Percentiles rank a stretch among this genome's conserved stretches.
Evolutionary conservation across 2,329 filamentous ascomycete genomes (phyloP).

Genomic region (Colletotrichum karsti): DNA sequence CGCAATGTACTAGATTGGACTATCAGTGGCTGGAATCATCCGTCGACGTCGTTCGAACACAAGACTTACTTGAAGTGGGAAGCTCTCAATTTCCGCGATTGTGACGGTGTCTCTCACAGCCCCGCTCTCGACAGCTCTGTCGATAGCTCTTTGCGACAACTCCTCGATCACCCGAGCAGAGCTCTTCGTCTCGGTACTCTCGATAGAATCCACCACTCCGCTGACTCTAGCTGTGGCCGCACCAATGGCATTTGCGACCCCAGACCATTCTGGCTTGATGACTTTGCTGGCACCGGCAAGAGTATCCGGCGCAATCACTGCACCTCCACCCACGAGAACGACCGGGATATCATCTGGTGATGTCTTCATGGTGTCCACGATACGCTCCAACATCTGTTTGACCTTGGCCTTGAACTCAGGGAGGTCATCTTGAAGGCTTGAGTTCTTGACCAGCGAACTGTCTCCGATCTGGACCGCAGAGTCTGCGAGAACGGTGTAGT

Average conservation of each 20-base stretch:
- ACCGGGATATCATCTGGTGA: constrained; percentile 66
- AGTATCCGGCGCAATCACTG: constrained; percentile 42
- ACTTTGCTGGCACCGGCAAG: constrained; percentile 64
- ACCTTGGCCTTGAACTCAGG: neutral
- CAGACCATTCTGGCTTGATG: constrained; percentile 63
- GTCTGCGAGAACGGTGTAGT: neutral
- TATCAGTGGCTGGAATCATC: fast-evolving
- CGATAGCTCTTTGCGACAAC: neutral
- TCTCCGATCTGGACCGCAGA: neutral
- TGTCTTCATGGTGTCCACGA: constrained; percentile 62
- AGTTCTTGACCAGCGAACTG: neutral
- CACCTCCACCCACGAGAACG: constrained; percentile 67
- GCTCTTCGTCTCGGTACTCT: constrained; percentile 37
- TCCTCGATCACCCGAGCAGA: neutral
- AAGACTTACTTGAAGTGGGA: neutral
- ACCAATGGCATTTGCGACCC: constrained; percentile 71
- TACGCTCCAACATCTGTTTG: neutral
- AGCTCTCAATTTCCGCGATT: neutral
- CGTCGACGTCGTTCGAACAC: fast-evolving
- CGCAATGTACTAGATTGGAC: neutral
- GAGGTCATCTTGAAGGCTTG: neutral
- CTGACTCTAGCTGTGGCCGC: constrained; percentile 69
- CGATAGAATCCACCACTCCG: constrained; percentile 59
- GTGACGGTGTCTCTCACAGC: neutral
- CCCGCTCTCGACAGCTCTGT: neutral